A percentile compares a stretch with the other conserved stretches of the same genome.
Conservation (phyloP, 768 basidiomycete species). For the Hygrocybe punicea region DNA sequence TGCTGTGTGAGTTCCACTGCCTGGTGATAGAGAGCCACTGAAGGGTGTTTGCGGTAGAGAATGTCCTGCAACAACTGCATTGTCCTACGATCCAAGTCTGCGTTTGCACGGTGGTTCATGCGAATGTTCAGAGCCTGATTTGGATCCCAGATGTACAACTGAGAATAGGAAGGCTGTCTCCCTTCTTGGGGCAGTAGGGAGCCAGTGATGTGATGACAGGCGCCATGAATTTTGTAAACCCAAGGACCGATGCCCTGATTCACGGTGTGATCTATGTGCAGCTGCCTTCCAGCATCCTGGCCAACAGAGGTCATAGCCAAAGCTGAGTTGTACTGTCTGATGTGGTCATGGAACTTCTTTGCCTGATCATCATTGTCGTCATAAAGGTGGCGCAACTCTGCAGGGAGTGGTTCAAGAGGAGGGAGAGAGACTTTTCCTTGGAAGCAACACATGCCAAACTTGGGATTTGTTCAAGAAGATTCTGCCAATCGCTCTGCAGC, state of each 20-base stretch:
- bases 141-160: constrained; percentile 42
- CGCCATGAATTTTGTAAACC: constrained; percentile 28
- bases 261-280: constrained; percentile 25
- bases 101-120: constrained; percentile 12
- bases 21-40: constrained; percentile 20
- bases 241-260: constrained; percentile 26
- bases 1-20: constrained; percentile 20
- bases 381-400: constrained; percentile 21
- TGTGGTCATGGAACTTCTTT: constrained; percentile 28
- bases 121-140: constrained; percentile 20
- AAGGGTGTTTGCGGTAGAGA: constrained; percentile 12
- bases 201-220: constrained; percentile 32
- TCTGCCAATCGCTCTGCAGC: constrained; percentile 21
- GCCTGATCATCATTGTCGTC: constrained; percentile 6
- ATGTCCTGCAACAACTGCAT: constrained; percentile 20
- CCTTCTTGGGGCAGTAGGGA: constrained; percentile 29
- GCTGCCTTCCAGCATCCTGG: constrained; percentile 24
- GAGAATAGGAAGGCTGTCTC: constrained; percentile 27
- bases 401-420: constrained; percentile 20
- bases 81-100: constrained; percentile 9
- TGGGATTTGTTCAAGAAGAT: constrained; percentile 13
- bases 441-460: constrained; percentile 38
- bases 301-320: constrained; percentile 34
- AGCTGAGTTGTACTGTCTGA: constrained; percentile 35
- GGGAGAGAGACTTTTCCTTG: constrained; percentile 33